A percentile compares a stretch with the other conserved stretches of the same genome.
phyloP scores from a whole-genome alignment of 345 rosid species.

The Bruguiera sexangula region DNA sequence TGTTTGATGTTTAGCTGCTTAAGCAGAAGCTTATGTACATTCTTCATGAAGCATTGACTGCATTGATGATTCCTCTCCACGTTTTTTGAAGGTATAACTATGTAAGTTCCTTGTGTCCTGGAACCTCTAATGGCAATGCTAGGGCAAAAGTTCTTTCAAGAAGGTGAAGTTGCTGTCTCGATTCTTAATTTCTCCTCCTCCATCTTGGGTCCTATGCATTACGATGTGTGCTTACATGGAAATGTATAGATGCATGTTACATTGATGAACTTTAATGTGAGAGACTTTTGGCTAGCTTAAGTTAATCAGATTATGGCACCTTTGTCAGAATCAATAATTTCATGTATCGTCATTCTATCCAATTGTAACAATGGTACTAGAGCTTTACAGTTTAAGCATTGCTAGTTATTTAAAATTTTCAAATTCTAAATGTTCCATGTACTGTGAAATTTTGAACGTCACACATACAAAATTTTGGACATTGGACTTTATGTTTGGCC shows the following conservation, averaged over 20 bases:
- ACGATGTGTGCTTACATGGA: neutral
- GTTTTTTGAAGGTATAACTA: constrained; percentile 55
- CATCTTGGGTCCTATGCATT: neutral
- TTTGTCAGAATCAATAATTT: neutral
- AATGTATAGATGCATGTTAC: neutral
- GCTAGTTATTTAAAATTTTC: neutral
- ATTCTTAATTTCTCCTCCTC: neutral
- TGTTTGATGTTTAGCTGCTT: constrained; percentile 6
- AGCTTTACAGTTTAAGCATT: neutral
- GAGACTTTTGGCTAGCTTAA: neutral
- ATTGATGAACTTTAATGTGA: neutral
- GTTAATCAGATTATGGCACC: neutral
- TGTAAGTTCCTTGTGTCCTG: constrained; percentile 65
- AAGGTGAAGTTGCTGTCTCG: constrained; percentile 40
- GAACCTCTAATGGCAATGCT: constrained; percentile 31
- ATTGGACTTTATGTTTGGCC: neutral
- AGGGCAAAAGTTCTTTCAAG: constrained; percentile 40
- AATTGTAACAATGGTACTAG: neutral
- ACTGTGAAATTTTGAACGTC: neutral
- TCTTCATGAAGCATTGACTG: neutral
- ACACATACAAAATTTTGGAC: neutral
- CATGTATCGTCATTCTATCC: neutral
- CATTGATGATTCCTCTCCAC: constrained; percentile 16
- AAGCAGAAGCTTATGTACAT: neutral
- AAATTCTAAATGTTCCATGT: neutral